Conservation (phyloP, 106 monocot species). For the Posidonia australis region DNA sequence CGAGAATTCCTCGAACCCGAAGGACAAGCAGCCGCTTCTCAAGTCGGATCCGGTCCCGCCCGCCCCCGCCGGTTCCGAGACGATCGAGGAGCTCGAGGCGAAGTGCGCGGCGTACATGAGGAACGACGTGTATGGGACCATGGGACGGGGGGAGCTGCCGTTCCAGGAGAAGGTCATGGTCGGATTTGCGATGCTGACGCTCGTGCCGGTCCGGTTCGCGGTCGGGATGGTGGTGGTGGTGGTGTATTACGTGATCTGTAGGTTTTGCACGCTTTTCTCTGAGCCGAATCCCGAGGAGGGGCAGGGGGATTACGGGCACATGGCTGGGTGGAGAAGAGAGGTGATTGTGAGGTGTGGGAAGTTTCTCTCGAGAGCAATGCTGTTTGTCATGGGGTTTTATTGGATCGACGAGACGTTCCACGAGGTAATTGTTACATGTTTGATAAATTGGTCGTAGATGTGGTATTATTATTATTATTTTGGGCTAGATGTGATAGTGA, state of each 20-base stretch:
- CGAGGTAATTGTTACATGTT: conserved; percentile 1
- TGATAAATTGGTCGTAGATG: neutral
- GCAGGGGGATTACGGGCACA: conserved; percentile 48
- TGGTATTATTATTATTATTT: too few relatives aligned
- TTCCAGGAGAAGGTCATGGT: conserved; percentile 45
- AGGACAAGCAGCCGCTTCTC: conserved; percentile 25
- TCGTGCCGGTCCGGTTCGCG: conserved; percentile 65
- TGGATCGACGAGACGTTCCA: conserved; percentile 42
- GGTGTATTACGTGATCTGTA: conserved; percentile 65
- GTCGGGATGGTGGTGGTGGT: conserved; percentile 42
- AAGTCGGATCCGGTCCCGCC: conserved; percentile 10
- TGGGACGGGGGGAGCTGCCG: conserved; percentile 55
- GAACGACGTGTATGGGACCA: conserved; percentile 47
- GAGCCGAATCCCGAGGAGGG: conserved; percentile 42
- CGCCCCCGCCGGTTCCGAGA: conserved; percentile 11
- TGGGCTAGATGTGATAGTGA: too few relatives aligned
- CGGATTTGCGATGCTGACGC: conserved; percentile 40
- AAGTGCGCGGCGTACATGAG: conserved; percentile 65
- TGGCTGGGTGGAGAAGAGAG: conserved; percentile 70
- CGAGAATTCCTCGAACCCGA: neutral
- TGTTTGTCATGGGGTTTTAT: conserved; percentile 72
- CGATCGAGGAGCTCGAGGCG: conserved; percentile 42
- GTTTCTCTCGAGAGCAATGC: conserved; percentile 47
- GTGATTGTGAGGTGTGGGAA: conserved; percentile 47
- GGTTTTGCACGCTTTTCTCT: conserved; percentile 66